phyloP scores from a whole-genome alignment of 73 alveolate species.

The Tetrahymena malaccensis region DNA sequence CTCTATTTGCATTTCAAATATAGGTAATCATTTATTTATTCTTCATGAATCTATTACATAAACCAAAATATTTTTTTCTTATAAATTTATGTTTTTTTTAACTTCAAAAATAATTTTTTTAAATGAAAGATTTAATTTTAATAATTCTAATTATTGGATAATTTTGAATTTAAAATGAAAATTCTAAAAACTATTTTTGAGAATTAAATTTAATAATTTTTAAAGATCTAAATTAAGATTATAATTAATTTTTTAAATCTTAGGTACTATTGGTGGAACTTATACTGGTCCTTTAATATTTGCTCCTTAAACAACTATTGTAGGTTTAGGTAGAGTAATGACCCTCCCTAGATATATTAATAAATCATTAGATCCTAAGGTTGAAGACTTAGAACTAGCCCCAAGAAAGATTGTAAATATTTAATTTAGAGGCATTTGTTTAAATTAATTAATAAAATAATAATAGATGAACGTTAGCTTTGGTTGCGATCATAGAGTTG shows the following conservation, averaged over 20 bases:
- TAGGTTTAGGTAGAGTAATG: constrained; percentile 77
- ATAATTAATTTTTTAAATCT: background rate
- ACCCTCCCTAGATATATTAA: constrained; percentile 33
- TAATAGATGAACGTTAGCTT: constrained; percentile 52
- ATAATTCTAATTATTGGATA: too few relatives aligned
- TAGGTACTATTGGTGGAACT: constrained; percentile 74
- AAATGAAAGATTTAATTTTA: too few relatives aligned
- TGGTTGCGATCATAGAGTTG: constrained; percentile 74
- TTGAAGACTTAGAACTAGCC: constrained; percentile 11
- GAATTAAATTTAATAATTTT: too few relatives aligned
- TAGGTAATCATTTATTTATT: constrained; percentile 38
- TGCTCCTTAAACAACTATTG: constrained; percentile 71
- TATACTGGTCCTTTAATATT: constrained; percentile 72
- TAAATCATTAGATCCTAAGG: background rate
- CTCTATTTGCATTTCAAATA: constrained; percentile 68
- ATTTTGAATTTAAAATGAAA: too few relatives aligned
- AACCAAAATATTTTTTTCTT: too few relatives aligned
- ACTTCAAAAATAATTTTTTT: too few relatives aligned
- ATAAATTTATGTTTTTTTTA: too few relatives aligned
- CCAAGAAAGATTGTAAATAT: constrained; percentile 25
- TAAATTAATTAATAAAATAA: too few relatives aligned
- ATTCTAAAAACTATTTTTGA: too few relatives aligned
- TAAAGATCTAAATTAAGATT: background rate
- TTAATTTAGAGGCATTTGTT: too few relatives aligned
- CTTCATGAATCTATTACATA: too few relatives aligned